A percentile compares a stretch with the other conserved stretches of the same genome.
Evolutionary conservation across 2,329 filamentous ascomycete genomes (phyloP).

Genomic region (Alternaria gaisen): DNA sequence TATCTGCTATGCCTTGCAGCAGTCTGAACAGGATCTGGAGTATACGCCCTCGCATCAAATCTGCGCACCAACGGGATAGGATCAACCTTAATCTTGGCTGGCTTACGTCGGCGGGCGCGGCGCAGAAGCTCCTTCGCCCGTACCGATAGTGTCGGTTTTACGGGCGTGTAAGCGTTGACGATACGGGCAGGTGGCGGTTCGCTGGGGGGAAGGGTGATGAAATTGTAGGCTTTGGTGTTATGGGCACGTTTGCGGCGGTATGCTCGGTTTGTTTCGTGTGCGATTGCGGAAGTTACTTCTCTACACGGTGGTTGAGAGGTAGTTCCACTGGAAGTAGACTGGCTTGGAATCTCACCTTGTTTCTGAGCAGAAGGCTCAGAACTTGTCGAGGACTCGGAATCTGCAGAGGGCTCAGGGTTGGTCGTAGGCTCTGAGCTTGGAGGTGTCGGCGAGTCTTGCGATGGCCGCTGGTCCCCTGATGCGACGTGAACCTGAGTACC

Average conservation of each 20-base stretch:
- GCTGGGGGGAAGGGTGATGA: slow-evolving; percentile 4
- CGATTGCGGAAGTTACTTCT: background rate
- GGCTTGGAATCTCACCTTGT: slow-evolving; percentile 7
- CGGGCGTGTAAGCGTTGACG: slow-evolving; percentile 1
- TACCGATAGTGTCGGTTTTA: slow-evolving; percentile 8
- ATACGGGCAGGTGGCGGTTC: background rate
- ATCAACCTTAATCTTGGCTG: background rate
- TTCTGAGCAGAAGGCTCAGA: background rate
- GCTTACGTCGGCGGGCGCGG: background rate
- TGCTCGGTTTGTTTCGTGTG: background rate
- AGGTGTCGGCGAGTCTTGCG: background rate
- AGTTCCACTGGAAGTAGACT: background rate
- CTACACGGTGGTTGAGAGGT: slow-evolving; percentile 8
- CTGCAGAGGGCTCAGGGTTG: background rate
- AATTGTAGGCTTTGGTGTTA: slow-evolving; percentile 4
- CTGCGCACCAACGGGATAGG: slow-evolving; percentile 10
- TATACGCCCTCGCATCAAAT: slow-evolving; percentile 12
- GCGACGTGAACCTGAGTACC: background rate
- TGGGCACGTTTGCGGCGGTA: background rate
- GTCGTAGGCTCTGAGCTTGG: background rate
- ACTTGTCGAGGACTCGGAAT: background rate
- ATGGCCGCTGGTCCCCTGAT: background rate
- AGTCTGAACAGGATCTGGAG: background rate
- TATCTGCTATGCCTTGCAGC: slow-evolving; percentile 15
- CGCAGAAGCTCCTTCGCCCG: slow-evolving; percentile 8